phyloP scores from a whole-genome alignment of 805 yeast species.

The Zygosaccharomyces lentus region DNA sequence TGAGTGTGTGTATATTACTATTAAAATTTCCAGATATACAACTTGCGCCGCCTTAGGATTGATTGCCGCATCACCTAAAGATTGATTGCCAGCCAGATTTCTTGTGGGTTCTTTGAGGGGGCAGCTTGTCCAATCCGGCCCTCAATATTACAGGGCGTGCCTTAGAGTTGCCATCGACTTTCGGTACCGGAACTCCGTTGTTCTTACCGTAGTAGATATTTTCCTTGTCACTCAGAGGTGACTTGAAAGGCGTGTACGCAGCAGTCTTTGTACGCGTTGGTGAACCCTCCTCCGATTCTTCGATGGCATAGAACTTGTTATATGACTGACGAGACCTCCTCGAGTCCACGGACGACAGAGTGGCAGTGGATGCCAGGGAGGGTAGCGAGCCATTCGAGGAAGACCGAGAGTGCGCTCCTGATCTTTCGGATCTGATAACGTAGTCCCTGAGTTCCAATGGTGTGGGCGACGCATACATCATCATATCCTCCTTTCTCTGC shows the following conservation, averaged over 20 bases:
- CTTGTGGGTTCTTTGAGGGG: slow-evolving; percentile 11
- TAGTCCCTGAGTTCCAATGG: slow-evolving; percentile 16
- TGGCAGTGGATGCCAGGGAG: slow-evolving; percentile 40
- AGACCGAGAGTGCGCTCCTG: slow-evolving; percentile 28
- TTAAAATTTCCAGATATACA: background rate
- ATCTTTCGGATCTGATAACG: slow-evolving; percentile 11
- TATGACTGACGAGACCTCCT: slow-evolving; percentile 17
- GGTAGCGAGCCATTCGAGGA: slow-evolving; percentile 38
- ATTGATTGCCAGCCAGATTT: slow-evolving; percentile 23
- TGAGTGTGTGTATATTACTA: background rate
- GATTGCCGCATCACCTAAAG: slow-evolving; percentile 11
- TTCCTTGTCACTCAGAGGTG: slow-evolving; percentile 14
- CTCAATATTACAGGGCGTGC: slow-evolving; percentile 21
- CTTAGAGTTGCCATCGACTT: slow-evolving; percentile 3
- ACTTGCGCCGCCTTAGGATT: background rate
- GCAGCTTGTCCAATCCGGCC: slow-evolving; percentile 14
- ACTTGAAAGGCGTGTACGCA: slow-evolving; percentile 12
- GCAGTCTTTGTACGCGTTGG: slow-evolving; percentile 5
- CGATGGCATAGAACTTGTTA: slow-evolving; percentile 14
- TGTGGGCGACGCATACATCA: slow-evolving; percentile 25
- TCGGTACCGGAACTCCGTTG: slow-evolving; percentile 6
- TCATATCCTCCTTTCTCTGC: slow-evolving; percentile 25
- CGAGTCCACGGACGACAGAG: slow-evolving; percentile 27
- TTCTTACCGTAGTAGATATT: slow-evolving; percentile 5
- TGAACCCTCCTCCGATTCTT: slow-evolving; percentile 12